Evolutionary conservation across 2,329 filamentous ascomycete genomes (phyloP), one percentile per base, ranked within the genome.

Genomic region (Fusarium heterosporum): DNA sequence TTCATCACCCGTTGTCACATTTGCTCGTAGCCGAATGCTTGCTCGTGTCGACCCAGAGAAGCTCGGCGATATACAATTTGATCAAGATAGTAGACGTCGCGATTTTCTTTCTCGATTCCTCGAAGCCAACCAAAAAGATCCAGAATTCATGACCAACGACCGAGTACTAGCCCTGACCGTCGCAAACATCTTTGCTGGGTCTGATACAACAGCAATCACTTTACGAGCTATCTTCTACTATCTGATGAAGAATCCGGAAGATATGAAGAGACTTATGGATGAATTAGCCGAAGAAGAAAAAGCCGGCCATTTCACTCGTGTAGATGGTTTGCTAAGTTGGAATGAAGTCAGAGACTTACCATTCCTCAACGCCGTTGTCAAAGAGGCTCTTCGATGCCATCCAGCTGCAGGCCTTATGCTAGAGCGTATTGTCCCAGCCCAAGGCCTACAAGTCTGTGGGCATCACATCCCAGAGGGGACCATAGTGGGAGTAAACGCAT

Each of bases 321-420:
- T 73, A 49, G 78, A 82, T 14, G 85, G 85, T 3, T 82, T 88
- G 6, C 88, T 93, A 3, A 88, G 86, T 7, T 92, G 89, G 89
- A 76, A 85, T 42, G 89, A 93, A 77, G 84, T 83, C 30, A 89
- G 92, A 75, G 85, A 85, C 47, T 82, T 95, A 2, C 86, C 87
- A 0, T 95, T 93, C 76, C 85, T 95, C 11, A 89, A 93, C 70
- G 91, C 91, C 4, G 88, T 88, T 51, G 84, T 95, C 71, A 91
- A 93, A 73, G 92, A 96, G 76, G 86, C 89, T 8, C 90, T 94
- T 78, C 86, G 91, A 19, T 74, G 92, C 59, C 90, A 94, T 75
- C 92, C 92, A 0, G 90, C 91, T 1, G 84, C 89, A 0, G 91
- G 90, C 0, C 79, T 93, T 5, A 87, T 89, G 2, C 81, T 94